Conservation (phyloP, 306 rosid species). For the Prunus armeniaca region DNA sequence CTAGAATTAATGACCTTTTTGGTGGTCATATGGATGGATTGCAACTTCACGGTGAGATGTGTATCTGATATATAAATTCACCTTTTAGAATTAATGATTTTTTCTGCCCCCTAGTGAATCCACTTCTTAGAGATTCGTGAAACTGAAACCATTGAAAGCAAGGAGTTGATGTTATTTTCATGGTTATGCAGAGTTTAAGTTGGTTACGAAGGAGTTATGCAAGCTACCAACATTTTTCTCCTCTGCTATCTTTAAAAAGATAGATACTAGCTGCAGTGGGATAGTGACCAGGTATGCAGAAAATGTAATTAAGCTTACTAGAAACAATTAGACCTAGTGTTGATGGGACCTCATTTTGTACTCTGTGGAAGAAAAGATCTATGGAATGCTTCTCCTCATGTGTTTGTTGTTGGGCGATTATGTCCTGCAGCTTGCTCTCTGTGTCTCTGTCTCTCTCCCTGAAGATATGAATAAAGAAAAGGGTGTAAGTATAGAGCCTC, state of each 20-base stretch:
- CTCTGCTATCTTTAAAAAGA: conserved; percentile 68
- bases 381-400: background rate
- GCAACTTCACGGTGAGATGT: conserved; percentile 61
- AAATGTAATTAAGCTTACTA: background rate
- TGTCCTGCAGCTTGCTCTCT: background rate
- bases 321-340: background rate
- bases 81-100: background rate
- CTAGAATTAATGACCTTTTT: conserved; percentile 46
- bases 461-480: background rate
- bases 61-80: background rate
- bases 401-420: background rate
- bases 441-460: no score
- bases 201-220: conserved; percentile 86
- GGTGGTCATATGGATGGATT: conserved; percentile 57
- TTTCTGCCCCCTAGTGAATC: background rate
- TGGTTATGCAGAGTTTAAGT: conserved; percentile 50
- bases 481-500: background rate
- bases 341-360: background rate
- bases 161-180: conserved; percentile 4
- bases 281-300: conserved; percentile 65
- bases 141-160: background rate
- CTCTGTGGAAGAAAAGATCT: background rate
- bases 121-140: background rate
- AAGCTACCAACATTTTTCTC: conserved; percentile 84
- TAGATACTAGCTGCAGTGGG: conserved; percentile 65